Evolutionary conservation across 768 basidiomycete species (phyloP).

Genomic region (Myochromella boudieri): DNA sequence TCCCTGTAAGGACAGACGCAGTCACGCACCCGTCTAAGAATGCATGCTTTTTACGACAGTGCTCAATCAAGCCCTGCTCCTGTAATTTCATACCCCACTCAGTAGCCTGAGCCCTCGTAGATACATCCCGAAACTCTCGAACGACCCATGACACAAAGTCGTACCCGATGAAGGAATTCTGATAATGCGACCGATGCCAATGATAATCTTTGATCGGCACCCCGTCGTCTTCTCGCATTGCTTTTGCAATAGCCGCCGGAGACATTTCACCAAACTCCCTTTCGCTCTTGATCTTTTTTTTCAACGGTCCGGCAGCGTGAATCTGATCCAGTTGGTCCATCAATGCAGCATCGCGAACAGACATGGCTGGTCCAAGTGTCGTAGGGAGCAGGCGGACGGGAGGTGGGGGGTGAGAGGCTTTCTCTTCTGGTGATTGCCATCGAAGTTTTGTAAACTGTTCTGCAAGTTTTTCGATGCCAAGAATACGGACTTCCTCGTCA

Average conservation of each 20-base stretch:
- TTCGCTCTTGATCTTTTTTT: slow-evolving; percentile 81
- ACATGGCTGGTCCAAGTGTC: slow-evolving; percentile 79
- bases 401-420: slow-evolving; percentile 41
- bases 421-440: slow-evolving; percentile 70
- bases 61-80: slow-evolving; percentile 84
- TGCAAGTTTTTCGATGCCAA: slow-evolving; percentile 90
- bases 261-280: slow-evolving; percentile 69
- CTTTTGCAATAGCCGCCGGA: slow-evolving; percentile 65
- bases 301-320: slow-evolving; percentile 69
- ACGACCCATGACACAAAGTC: slow-evolving; percentile 92
- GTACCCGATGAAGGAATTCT: slow-evolving; percentile 84
- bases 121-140: slow-evolving; percentile 88
- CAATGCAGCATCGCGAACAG: slow-evolving; percentile 75
- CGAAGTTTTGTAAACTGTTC: slow-evolving; percentile 84
- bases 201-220: slow-evolving; percentile 81
- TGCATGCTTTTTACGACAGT: slow-evolving; percentile 73
- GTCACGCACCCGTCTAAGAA: slow-evolving; percentile 81
- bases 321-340: slow-evolving; percentile 81
- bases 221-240: slow-evolving; percentile 84
- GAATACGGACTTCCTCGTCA: slow-evolving; percentile 83
- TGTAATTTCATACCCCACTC: slow-evolving; percentile 78
- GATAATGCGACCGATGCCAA: slow-evolving; percentile 76
- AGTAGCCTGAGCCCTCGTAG: slow-evolving; percentile 73
- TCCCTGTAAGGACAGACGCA: neutral
- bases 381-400: slow-evolving; percentile 82